Base-by-base conservation (phyloP, 164 flowering plant species). In the Malania oleifera region DNA sequence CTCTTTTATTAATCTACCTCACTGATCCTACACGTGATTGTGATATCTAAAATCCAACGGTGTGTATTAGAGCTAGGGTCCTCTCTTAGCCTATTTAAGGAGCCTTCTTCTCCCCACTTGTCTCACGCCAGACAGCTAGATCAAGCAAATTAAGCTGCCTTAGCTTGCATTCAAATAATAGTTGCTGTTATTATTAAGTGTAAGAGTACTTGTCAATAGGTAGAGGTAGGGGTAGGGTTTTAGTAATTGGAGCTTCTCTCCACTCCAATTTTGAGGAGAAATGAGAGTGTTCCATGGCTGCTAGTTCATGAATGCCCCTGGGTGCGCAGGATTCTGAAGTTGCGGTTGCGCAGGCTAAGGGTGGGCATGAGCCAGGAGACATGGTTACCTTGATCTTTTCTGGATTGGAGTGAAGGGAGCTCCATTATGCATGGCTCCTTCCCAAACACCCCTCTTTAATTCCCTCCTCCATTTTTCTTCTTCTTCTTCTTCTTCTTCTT, bases 371-470 rank as follows among this genome's bases (percentile, higher is more conserved):
- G 5, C 46, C 18, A 43, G 46, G 46, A 43, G 46, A 43, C 46
- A 43, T 43, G 2, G 20, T 1, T 43, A 43, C 46, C 46, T 18
- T 43, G 2, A 43, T 43, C 46, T 0, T 43, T 43, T 43, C 2
- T 18, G 9, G 19, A 43, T 43, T 43, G 46, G 46, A 43, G 46
- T 43, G 46, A 43, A 43, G 46, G 46, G 46, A 43, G 46, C 46
- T 43, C 22, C 9, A 43, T 10, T 15, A 11, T 7, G 14, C 41
- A 38, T 12, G 13, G 14, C 13, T 11, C 41, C 41, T 7, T 7
- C 14, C 8, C 14, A 38, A 11, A 31, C 9, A 31, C 9, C 5
- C 9, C 9, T 31, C 9, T 9, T 4, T 31, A 5, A 31, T 31
- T 31, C 9, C 5, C 5, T 4, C 5, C 9, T 4, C 5, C 37